Conservation (phyloP, 2,329 filamentous ascomycete genomes). For the Sarocladium strictum region DNA sequence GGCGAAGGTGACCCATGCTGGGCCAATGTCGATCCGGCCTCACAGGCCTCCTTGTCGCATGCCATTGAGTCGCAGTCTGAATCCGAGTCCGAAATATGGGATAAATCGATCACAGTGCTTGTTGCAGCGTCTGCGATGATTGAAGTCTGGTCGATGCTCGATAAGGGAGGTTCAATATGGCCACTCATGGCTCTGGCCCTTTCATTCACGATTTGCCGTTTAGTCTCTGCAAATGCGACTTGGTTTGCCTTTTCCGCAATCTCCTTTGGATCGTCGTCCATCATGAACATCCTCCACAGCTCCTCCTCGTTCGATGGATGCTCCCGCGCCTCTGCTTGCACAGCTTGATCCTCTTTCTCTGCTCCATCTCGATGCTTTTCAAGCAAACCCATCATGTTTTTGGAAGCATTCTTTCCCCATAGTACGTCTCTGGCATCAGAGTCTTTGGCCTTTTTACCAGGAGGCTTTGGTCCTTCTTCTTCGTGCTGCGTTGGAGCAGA, state of each 20-base stretch:
- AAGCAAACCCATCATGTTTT: not conserved
- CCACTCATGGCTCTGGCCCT: not conserved
- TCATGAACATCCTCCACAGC: constrained; percentile 23
- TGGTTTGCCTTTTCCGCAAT: constrained; percentile 15
- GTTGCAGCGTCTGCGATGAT: not conserved
- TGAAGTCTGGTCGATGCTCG: not conserved
- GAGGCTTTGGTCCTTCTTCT: no score
- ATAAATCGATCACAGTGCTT: not conserved
- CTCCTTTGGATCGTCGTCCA: constrained; percentile 17
- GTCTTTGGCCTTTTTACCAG: not conserved
- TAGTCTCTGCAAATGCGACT: constrained; percentile 17
- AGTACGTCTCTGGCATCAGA: not conserved
- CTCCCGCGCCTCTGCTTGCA: not conserved
- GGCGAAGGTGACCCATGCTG: not conserved
- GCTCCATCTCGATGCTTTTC: not conserved
- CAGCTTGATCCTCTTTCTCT: not conserved
- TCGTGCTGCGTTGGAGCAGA: no score
- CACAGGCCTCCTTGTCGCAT: not conserved
- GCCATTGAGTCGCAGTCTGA: not conserved
- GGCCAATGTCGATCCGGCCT: not conserved
- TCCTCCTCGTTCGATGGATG: constrained; percentile 14
- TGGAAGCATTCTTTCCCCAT: not conserved
- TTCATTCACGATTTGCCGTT: constrained; percentile 11
- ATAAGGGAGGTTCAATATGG: constrained; percentile 9
- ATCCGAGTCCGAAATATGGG: not conserved